These are phyloP conservation scores for Fraxinus sp. DNA, from an alignment of 305 asterid genomes.

Conservation along the genomic window DNA sequence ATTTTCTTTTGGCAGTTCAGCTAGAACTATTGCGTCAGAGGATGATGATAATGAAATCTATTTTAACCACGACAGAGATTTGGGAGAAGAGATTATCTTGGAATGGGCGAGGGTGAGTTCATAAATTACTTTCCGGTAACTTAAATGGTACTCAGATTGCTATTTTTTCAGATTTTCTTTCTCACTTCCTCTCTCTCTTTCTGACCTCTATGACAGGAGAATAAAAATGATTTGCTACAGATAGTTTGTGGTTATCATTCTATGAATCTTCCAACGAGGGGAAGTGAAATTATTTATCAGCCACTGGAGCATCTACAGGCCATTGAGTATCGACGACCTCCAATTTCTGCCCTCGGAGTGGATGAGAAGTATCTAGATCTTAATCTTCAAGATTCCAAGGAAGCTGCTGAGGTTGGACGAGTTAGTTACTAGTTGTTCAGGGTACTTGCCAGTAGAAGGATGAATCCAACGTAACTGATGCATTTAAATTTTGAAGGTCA, in stretches of 20 bases:
- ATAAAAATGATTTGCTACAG: constrained; percentile 79
- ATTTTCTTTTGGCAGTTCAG: constrained; percentile 76
- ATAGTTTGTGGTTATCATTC: constrained; percentile 76
- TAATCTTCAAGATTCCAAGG: constrained; percentile 39
- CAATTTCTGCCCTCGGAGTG: constrained; percentile 57
- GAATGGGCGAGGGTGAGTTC: constrained; percentile 82
- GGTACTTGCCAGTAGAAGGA: constrained; percentile 16
- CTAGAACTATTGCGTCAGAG: constrained; percentile 56
- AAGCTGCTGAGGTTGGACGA: constrained; percentile 57
- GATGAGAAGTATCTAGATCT: constrained; percentile 44
- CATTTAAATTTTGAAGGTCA: constrained; percentile 52
- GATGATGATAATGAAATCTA: constrained; percentile 54
- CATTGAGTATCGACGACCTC: constrained; percentile 57
- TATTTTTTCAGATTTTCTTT: constrained; percentile 9
- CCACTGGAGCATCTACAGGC: constrained; percentile 89
- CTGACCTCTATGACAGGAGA: constrained; percentile 52
- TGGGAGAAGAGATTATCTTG: constrained; percentile 51
- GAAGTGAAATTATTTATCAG: constrained; percentile 59
- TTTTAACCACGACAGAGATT: constrained; percentile 44
- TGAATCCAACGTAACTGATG: constrained; percentile 19
- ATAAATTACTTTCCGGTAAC: constrained; percentile 10
- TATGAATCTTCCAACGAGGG: constrained; percentile 66
- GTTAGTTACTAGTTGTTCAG: constrained; percentile 11
- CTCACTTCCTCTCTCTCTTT: constrained; percentile 26
- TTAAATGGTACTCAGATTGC: constrained; percentile 21